Evolutionary conservation across 73 alveolate genomes (phyloP).

Genomic region (Halteria grandinella): DNA sequence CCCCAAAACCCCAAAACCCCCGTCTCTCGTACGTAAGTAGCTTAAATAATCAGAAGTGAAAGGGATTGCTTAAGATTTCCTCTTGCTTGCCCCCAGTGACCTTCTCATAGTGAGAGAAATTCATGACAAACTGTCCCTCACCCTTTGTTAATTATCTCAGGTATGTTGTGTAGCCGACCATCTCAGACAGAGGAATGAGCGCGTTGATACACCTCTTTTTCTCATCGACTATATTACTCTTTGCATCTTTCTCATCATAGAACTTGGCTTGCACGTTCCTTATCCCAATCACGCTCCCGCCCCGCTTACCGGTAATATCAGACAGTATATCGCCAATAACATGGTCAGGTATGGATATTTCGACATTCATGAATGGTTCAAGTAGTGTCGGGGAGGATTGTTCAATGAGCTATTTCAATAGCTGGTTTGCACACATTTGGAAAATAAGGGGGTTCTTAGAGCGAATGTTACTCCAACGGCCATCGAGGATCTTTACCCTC

Average conservation of each 20-base stretch:
- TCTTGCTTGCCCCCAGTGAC: conserved; percentile 52
- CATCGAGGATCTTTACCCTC: conserved; percentile 64
- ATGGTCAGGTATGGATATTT: conserved; percentile 64
- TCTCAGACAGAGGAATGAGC: conserved; percentile 64
- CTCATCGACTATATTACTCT: conserved; percentile 17
- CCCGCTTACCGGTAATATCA: conserved; percentile 66
- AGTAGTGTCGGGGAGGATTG: conserved; percentile 26
- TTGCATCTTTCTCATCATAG: conserved; percentile 20
- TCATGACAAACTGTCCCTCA: conserved; percentile 64
- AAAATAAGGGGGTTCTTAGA: conserved; percentile 55
- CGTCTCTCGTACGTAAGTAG: background rate
- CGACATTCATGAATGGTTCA: conserved; percentile 77
- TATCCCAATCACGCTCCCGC: conserved; percentile 65
- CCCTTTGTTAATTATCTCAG: conserved; percentile 73
- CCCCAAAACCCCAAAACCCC: conserved; percentile 23
- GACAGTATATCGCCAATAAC: conserved; percentile 62
- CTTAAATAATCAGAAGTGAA: conserved; percentile 8
- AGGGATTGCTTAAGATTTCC: conserved; percentile 62
- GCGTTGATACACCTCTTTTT: conserved; percentile 51
- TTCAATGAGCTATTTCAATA: conserved; percentile 57
- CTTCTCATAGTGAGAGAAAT: conserved; percentile 65
- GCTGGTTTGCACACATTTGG: conserved; percentile 59
- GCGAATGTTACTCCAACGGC: conserved; percentile 63
- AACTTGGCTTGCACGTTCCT: conserved; percentile 58
- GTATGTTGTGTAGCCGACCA: conserved; percentile 74